Conservation (phyloP, 1,284 basidiomycete genomes). For the Moesziomyces aphidis region DNA sequence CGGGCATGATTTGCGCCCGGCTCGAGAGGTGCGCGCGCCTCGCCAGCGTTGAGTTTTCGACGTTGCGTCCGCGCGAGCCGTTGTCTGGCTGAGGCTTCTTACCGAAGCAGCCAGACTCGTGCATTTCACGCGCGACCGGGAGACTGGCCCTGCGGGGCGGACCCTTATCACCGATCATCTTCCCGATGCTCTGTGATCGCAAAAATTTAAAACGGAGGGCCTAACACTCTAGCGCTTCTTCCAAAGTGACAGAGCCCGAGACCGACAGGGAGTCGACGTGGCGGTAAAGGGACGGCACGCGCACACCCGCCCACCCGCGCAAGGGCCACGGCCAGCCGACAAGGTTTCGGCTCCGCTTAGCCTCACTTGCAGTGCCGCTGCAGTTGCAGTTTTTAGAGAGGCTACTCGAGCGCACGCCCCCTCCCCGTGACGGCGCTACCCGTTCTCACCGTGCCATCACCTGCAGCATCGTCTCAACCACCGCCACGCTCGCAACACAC, state of each 20-base stretch:
- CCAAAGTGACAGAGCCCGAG: background rate
- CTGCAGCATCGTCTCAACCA: background rate
- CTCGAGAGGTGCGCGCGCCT: conserved; percentile 1
- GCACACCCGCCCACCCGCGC: too few species aligned
- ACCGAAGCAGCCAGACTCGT: conserved; percentile 27
- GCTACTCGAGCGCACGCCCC: background rate
- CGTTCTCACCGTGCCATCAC: background rate
- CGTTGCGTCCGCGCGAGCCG: conserved; percentile 9
- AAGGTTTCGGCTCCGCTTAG: background rate
- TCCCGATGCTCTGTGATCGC: background rate
- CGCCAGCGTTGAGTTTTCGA: background rate
- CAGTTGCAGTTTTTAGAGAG: background rate
- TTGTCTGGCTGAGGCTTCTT: conserved; percentile 15
- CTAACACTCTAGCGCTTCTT: background rate
- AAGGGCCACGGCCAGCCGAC: background rate
- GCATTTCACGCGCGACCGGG: conserved; percentile 36
- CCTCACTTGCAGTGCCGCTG: background rate
- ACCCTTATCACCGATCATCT: background rate
- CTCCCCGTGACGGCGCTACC: background rate
- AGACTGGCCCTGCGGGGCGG: background rate
- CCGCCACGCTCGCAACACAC: background rate
- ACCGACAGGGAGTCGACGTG: background rate
- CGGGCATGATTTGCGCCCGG: conserved; percentile 1
- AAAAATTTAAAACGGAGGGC: too few species aligned
- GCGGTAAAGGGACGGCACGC: background rate